These are phyloP conservation scores for Phascolomyces articulosus DNA, from an alignment of 371 early-diverging fungal genomes.

Conservation along the genomic window DNA sequence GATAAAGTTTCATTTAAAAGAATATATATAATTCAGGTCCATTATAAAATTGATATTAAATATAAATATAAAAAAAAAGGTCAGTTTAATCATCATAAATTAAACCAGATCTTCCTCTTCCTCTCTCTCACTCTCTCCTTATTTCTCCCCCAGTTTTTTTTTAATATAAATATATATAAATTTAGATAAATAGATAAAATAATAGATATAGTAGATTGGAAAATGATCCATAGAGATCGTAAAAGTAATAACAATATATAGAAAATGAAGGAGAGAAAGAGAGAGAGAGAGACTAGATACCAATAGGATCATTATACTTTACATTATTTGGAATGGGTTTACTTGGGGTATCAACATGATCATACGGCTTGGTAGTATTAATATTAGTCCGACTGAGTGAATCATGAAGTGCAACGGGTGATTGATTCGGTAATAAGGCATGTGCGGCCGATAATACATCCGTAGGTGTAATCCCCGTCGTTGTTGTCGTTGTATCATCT, in stretches of 20 bases:
- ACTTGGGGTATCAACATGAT: slow-evolving; percentile 42
- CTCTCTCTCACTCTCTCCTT: too few relatives aligned
- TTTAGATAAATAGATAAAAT: too few relatives aligned
- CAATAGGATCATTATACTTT: too few relatives aligned
- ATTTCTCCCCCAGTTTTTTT: not conserved
- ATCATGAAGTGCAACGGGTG: slow-evolving; percentile 19
- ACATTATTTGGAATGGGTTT: slow-evolving; percentile 23
- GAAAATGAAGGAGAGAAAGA: not conserved
- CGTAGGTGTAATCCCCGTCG: slow-evolving; percentile 16
- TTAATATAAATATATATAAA: not conserved
- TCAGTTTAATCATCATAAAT: not conserved
- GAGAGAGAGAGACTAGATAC: too few relatives aligned
- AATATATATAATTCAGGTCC: too few relatives aligned
- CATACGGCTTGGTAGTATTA: slow-evolving; percentile 27
- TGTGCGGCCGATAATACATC: slow-evolving; percentile 43
- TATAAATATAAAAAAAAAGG: not conserved
- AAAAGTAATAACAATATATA: too few relatives aligned
- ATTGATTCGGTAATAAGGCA: slow-evolving; percentile 35
- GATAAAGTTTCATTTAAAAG: too few relatives aligned
- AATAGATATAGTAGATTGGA: too few relatives aligned
- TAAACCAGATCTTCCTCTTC: not conserved
- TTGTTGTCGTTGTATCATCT: not conserved
- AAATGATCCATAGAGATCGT: too few relatives aligned
- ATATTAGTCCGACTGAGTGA: slow-evolving; percentile 16
- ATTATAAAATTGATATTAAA: too few relatives aligned